A percentile compares a stretch with the other conserved stretches of the same genome.
Conservation (phyloP, 345 rosid genomes). For the rapeseed (Brassica napus) region DNA sequence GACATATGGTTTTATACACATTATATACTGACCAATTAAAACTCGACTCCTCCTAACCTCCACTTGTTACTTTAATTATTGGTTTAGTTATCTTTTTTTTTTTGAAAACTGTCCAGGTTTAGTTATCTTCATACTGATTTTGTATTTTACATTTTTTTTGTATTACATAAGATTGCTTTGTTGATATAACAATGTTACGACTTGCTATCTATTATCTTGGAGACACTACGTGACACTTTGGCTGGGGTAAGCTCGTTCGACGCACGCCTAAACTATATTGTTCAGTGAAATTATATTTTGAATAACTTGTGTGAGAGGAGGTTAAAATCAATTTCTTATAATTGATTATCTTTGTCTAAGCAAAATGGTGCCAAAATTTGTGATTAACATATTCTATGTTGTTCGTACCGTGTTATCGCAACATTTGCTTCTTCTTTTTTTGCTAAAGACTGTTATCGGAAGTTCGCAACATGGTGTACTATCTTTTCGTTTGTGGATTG, state of each 20-base stretch:
- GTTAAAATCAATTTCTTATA: too few species aligned
- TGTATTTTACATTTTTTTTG: not conserved
- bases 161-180: not conserved
- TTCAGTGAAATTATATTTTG: not conserved
- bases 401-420: not conserved
- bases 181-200: not conserved
- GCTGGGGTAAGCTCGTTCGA: not conserved
- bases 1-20: conserved; percentile 29
- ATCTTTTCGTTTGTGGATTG: not conserved
- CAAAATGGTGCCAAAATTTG: not conserved
- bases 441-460: not conserved
- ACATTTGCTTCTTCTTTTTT: not conserved
- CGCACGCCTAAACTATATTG: not conserved
- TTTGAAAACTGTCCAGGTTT: not conserved
- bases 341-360: not conserved
- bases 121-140: not conserved
- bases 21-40: conserved; percentile 36
- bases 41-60: conserved; percentile 38
- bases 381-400: not conserved
- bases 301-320: not conserved
- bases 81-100: not conserved
- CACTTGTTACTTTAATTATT: conserved; percentile 34
- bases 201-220: not conserved
- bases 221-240: not conserved
- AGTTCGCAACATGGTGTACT: not conserved